phyloP scores from a whole-genome alignment of 2,329 filamentous ascomycete genomes.

The Cercospora nicotianae region DNA sequence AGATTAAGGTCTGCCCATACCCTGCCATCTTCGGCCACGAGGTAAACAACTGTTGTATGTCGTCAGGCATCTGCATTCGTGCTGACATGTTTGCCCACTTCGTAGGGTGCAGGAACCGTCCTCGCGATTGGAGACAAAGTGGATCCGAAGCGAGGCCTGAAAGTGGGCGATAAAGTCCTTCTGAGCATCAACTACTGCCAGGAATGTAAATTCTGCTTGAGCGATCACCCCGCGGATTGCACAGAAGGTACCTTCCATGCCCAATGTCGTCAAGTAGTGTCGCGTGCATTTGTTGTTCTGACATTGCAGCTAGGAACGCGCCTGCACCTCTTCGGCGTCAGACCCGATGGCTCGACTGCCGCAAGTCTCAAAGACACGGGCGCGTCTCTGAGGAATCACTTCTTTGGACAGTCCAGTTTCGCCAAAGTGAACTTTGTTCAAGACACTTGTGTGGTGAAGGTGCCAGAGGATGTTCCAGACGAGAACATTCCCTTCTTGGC shows the following conservation, averaged over 20 bases:
- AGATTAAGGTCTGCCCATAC: constrained; percentile 19
- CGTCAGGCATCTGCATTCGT: neutral
- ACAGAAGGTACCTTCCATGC: neutral
- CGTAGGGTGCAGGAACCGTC: neutral
- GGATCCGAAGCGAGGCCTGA: neutral
- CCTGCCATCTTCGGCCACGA: constrained; percentile 14
- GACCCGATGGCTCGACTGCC: neutral
- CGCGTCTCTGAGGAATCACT: neutral
- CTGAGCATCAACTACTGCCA: neutral
- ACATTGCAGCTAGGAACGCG: neutral
- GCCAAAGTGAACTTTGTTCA: neutral
- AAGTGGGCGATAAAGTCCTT: neutral
- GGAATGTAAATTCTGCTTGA: neutral
- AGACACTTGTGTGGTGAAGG: neutral
- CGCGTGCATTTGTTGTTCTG: too few species aligned
- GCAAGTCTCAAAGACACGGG: neutral
- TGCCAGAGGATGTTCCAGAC: neutral
- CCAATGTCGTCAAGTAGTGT: too few species aligned
- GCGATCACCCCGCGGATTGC: neutral
- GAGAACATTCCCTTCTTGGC: neutral
- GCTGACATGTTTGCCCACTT: neutral
- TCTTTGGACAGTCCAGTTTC: neutral
- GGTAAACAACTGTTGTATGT: neutral
- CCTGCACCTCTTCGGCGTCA: neutral
- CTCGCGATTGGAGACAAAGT: neutral